These are phyloP conservation scores for Aechmea fasciata DNA, from an alignment of 176 grass and related monocot genomes.

Conservation along the genomic window DNA sequence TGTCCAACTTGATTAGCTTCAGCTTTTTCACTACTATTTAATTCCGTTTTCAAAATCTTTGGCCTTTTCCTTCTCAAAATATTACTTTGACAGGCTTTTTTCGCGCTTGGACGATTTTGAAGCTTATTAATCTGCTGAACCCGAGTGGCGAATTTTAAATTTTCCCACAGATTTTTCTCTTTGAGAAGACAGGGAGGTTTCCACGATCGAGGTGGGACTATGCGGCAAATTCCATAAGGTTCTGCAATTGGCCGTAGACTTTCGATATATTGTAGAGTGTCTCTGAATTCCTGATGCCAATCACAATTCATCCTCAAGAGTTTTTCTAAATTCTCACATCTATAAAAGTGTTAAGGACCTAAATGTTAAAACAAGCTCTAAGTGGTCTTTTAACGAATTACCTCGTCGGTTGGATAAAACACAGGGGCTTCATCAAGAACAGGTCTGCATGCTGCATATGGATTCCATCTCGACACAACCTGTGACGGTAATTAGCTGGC, in stretches of 20 bases:
- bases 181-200: slow-evolving; percentile 15
- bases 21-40: slow-evolving; percentile 21
- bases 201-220: slow-evolving; percentile 22
- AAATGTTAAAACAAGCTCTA: neutral
- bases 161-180: slow-evolving; percentile 3
- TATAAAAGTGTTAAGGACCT: slow-evolving; percentile 8
- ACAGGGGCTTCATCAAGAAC: slow-evolving; percentile 77
- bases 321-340: neutral
- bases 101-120: slow-evolving; percentile 12
- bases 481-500: neutral
- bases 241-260: slow-evolving; percentile 12
- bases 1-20: slow-evolving; percentile 18
- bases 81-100: neutral
- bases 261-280: slow-evolving; percentile 13
- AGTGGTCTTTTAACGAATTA: slow-evolving; percentile 4
- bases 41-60: slow-evolving; percentile 47
- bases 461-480: slow-evolving; percentile 68
- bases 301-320: no score
- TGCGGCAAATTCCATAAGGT: slow-evolving; percentile 22
- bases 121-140: slow-evolving; percentile 17
- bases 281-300: slow-evolving; percentile 16
- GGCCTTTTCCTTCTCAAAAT: slow-evolving; percentile 60
- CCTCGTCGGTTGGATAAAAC: slow-evolving; percentile 86
- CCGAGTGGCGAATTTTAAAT: slow-evolving; percentile 12
- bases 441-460: slow-evolving; percentile 42